phyloP scores from a whole-genome alignment of 2,329 filamentous ascomycete genomes.

The Pseudocercospora macadamiae region DNA sequence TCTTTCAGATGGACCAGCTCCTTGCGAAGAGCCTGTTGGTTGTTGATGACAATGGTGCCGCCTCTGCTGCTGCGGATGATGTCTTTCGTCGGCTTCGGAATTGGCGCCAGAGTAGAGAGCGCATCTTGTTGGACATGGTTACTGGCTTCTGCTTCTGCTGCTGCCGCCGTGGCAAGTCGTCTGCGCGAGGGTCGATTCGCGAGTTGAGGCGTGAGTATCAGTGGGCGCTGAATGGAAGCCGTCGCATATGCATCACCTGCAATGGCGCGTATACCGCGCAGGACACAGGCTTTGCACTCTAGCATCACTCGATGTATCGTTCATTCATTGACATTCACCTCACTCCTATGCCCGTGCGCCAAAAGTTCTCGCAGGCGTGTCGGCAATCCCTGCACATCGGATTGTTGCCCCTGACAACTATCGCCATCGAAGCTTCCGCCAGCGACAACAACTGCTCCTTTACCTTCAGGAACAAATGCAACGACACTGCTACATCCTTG shows the following conservation, averaged over 20 bases:
- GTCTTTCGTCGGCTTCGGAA: conserved; percentile 7
- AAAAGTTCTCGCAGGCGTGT: too few species aligned
- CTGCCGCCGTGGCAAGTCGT: conserved; percentile 16
- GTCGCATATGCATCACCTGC: conserved; percentile 33
- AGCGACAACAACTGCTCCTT: too few species aligned
- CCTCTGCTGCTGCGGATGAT: conserved; percentile 8
- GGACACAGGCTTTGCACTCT: conserved; percentile 48
- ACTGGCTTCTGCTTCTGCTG: too few species aligned
- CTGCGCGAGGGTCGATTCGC: conserved; percentile 9
- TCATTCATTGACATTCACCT: background rate
- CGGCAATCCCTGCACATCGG: too few species aligned
- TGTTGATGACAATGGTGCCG: conserved; percentile 14
- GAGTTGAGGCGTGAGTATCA: conserved; percentile 30
- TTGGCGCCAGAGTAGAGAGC: conserved; percentile 34
- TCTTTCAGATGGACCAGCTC: conserved; percentile 69
- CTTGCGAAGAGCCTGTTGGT: conserved; percentile 46
- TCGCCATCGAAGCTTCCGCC: too few species aligned
- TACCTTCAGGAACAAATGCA: background rate
- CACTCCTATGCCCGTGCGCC: background rate
- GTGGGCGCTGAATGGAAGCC: conserved; percentile 21
- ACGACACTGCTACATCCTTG: conserved; percentile 12
- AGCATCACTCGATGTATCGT: too few species aligned
- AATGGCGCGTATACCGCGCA: conserved; percentile 48
- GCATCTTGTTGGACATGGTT: conserved; percentile 22
- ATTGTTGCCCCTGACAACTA: too few species aligned